phyloP scores from a whole-genome alignment of 306 rosid genomes.

The Amphicarpaea edgeworthii region DNA sequence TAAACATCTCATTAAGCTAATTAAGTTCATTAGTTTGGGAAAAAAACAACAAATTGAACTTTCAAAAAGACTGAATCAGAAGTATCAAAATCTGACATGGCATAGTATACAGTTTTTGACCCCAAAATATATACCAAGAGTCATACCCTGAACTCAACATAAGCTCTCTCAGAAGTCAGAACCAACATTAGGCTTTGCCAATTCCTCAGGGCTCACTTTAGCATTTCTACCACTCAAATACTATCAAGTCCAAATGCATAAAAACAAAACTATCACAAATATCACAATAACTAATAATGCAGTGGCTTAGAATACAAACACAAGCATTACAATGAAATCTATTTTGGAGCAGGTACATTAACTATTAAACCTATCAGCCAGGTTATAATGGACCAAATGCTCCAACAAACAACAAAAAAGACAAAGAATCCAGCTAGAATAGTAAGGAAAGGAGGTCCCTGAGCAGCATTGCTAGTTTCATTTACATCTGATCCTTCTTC shows the following conservation, averaged over 20 bases:
- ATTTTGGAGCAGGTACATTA: constrained; percentile 51
- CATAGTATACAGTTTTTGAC: not conserved
- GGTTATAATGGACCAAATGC: constrained; percentile 52
- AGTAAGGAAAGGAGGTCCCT: constrained; percentile 83
- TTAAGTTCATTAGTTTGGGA: too few species aligned
- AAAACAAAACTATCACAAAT: not conserved
- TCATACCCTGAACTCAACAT: not conserved
- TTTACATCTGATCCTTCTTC: constrained; percentile 45
- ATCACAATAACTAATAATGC: not conserved
- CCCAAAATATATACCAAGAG: not conserved
- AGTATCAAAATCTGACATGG: too few species aligned
- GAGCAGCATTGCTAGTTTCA: constrained; percentile 42
- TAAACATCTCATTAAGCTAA: too few species aligned
- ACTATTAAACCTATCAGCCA: constrained; percentile 64
- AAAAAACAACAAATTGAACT: too few species aligned
- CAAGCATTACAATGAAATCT: constrained; percentile 6
- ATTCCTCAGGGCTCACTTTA: constrained; percentile 20
- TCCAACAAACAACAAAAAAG: constrained; percentile 56
- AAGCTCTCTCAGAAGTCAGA: not conserved
- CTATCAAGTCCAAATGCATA: constrained; percentile 5
- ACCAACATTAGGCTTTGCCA: not conserved
- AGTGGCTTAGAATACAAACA: constrained; percentile 20
- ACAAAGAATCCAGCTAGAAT: constrained; percentile 73
- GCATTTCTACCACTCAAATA: constrained; percentile 14
- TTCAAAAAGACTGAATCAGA: too few species aligned